Evolutionary conservation across 805 yeast species (phyloP), one percentile per base, ranked within the genome.

Genomic region (Clavispora asparagi): DNA sequence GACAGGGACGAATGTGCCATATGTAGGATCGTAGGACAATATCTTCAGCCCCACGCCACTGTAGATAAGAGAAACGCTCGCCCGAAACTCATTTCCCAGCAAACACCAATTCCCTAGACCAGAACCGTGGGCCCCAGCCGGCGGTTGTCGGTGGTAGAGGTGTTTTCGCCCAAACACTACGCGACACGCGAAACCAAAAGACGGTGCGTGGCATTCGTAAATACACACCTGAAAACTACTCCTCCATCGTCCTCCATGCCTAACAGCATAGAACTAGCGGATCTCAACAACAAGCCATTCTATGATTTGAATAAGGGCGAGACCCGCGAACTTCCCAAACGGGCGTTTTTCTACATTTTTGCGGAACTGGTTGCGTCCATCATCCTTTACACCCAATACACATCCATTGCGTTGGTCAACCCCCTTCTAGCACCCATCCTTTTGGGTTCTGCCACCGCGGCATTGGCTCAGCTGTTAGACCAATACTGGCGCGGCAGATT

Each of bases 381-480:
- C 23, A 40, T 52, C 19, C 50, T 70, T 16, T 67, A 69, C 50
- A 54, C 44, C 47, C 57, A 65, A 33, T 71, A 70, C 49, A 65
- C 56, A 12, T 33, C 36, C 12, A 42, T 70, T 10, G 44, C 54
- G 12, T 35, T 42, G 10, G 31, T 45, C 32, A 57, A 42, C 55
- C 63, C 62, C 13, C 56, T 69, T 35, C 41, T 70, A 27, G 75
- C 70, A 2, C 73, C 75, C 6, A 49, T 70, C 5, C 53, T 70
- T 12, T 53, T 71, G 44, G 75, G 77, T 2, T 61, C 70, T 9
- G 57, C 64, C 1, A 63, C 74, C 1, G 75, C 74, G 1, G 71
- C 70, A 19, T 56, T 70, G 44, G 77, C 76, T 2, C 76, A 71
- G 54, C 65, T 74, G 4, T 40, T 68, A 4, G 70, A 63, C 51